A percentile compares a stretch with the other conserved stretches of the same genome.
These are phyloP conservation scores for Trichoderma reesei DNA, from an alignment of 495 filamentous ascomycete genomes.

Conservation along the genomic window DNA sequence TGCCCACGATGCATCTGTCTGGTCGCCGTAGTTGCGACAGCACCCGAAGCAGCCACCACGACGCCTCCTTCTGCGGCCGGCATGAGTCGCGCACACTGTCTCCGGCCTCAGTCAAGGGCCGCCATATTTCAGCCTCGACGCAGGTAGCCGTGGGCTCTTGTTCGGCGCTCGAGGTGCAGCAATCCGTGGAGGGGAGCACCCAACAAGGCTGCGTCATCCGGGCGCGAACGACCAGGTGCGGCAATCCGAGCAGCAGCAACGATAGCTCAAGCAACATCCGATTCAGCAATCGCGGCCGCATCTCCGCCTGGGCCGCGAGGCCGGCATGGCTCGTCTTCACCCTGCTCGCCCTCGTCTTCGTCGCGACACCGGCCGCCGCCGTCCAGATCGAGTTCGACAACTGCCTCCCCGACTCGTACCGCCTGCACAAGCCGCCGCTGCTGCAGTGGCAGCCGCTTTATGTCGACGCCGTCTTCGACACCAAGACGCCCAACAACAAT, in stretches of 20 bases:
- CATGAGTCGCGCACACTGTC: background rate
- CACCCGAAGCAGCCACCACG: background rate
- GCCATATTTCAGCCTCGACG: background rate
- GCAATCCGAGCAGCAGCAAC: background rate
- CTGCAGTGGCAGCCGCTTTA: conserved; percentile 76
- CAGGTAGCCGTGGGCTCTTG: background rate
- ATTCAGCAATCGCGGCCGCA: background rate
- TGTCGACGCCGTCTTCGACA: conserved; percentile 64
- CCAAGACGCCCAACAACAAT: conserved; percentile 48
- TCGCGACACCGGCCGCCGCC: conserved; percentile 33
- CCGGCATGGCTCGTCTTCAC: conserved; percentile 8
- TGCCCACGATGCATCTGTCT: conserved; percentile 4
- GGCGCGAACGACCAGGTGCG: too few relatives aligned
- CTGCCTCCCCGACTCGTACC: conserved; percentile 57
- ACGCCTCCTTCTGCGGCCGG: background rate
- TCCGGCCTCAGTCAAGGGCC: background rate
- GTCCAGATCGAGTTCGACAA: conserved; percentile 71
- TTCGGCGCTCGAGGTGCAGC: background rate
- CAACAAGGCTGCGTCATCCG: too few relatives aligned
- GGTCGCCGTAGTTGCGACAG: background rate
- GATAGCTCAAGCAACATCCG: background rate
- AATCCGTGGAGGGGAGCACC: background rate
- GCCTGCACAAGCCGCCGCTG: conserved; percentile 30
- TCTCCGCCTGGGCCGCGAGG: background rate
- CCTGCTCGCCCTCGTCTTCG: conserved; percentile 18